Evolutionary conservation across 2,329 filamentous ascomycete genomes (phyloP), one percentile per base, ranked within the genome.

Genomic region (Iodosphaeria phyllophila): DNA sequence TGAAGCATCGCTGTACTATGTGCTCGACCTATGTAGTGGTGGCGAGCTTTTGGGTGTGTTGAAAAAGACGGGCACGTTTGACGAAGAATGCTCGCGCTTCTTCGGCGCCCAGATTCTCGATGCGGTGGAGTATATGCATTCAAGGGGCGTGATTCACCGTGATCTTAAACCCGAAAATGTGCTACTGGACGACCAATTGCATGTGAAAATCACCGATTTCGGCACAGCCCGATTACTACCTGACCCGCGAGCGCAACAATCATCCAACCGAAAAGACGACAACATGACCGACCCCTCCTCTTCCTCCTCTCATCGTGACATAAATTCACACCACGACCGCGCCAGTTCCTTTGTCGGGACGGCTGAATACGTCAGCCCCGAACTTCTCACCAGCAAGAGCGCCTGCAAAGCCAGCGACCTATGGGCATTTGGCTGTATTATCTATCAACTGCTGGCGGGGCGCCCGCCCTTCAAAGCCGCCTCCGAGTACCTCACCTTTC

Each of bases 201-300:
- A 95, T 41, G 74, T 95, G 51, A 98, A 98, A 48, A 93, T 98
- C 35, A 98, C 89, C 6, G 89, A 98, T 50, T 98, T 98, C 44
- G 89, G 89, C 20, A 98, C 89, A 0, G 89, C 89, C n/a, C 95
- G 93, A 47, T 69, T 98, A 32, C 58, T 98, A 22, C 73, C 74
- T 25, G 59, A 63, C 35, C 61, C 55, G 35, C 53, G 52, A 47
- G 49, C 50, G 40, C 49, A 50, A 9, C 50, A 60, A 44, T 42
- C 58, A 28, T 48, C 52, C 3, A 50, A 54, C 9, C 37, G 36
- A 2, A 39, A 35, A 22, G 32, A 39, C 6, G 42, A 50, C 4
- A n/a, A n/a, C n/a, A n/a, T n/a, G n/a, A n/a, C n/a, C n/a, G 45
- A 49, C 45, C 25, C 48, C 44, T 28, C 42, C 31, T 41, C 48